Percentiles rank a stretch among this genome's conserved stretches.
Evolutionary conservation across 305 asterid species (phyloP).

Genomic region (Fraxinus albicans): DNA sequence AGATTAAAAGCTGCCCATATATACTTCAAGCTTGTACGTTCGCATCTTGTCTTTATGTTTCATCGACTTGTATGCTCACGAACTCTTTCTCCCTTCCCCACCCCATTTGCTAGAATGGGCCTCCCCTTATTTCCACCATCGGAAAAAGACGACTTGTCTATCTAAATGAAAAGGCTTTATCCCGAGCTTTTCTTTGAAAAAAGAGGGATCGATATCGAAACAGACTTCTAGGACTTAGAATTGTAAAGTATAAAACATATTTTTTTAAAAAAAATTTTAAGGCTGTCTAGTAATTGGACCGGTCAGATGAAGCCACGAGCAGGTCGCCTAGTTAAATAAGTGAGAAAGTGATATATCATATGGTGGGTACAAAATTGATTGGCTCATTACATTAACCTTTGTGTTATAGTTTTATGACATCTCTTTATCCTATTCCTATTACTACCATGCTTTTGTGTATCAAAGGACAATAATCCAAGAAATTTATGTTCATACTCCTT

Average conservation of each 20-base stretch:
- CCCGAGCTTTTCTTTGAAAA: not conserved
- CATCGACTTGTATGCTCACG: not conserved
- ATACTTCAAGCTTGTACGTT: not conserved
- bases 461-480: not conserved
- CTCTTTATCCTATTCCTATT: not conserved
- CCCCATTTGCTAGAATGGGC: not conserved
- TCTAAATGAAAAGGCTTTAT: not conserved
- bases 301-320: not conserved
- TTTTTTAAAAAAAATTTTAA: too few relatives aligned
- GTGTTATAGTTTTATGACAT: not conserved
- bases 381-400: not conserved
- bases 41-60: not conserved
- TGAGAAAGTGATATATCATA: constrained; percentile 6
- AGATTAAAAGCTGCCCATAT: not conserved
- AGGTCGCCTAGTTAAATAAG: not conserved
- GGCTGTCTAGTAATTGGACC: not conserved
- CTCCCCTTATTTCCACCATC: not conserved
- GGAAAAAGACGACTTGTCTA: not conserved
- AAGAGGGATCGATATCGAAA: not conserved
- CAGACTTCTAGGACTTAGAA: not conserved
- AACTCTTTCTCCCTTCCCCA: not conserved
- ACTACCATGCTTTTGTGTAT: not conserved
- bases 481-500: not conserved
- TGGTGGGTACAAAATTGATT: not conserved
- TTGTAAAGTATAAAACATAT: not conserved